phyloP scores from a whole-genome alignment of 768 basidiomycete species.

The Trichaptum fuscoviolaceum region DNA sequence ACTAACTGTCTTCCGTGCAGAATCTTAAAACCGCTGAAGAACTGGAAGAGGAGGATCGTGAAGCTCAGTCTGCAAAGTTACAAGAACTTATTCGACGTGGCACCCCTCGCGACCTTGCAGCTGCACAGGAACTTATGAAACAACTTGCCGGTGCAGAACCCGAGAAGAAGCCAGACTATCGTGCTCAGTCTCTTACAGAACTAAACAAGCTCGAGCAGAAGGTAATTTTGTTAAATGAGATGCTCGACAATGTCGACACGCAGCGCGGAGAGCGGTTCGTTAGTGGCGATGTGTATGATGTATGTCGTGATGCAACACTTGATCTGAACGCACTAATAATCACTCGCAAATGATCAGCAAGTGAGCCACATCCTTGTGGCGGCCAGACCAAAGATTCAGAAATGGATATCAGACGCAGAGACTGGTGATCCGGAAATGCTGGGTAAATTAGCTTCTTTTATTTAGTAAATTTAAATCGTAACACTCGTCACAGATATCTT shows the following conservation, averaged over 20 bases:
- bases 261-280: constrained; percentile 73
- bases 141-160: constrained; percentile 91
- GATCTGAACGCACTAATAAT: constrained; percentile 5
- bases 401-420: constrained; percentile 95
- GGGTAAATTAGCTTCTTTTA: constrained; percentile 41
- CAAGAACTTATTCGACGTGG: constrained; percentile 96
- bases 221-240: constrained; percentile 92
- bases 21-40: constrained; percentile 94
- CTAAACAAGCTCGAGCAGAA: constrained; percentile 93
- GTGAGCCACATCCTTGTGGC: constrained; percentile 75
- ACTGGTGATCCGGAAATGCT: constrained; percentile 85
- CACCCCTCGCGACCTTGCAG: constrained; percentile 90
- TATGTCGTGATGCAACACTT: constrained; percentile 29
- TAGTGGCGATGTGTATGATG: constrained; percentile 89
- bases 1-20: constrained; percentile 31
- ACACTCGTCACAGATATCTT: constrained; percentile 66
- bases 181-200: constrained; percentile 81
- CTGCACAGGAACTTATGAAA: constrained; percentile 98
- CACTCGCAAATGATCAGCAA: constrained; percentile 50
- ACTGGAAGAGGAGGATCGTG: constrained; percentile 91
- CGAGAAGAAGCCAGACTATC: constrained; percentile 91
- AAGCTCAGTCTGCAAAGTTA: constrained; percentile 94
- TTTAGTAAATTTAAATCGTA: not conserved
- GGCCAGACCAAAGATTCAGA: constrained; percentile 92
- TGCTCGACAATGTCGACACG: constrained; percentile 87